Evolutionary conservation across 1,139 yeast genomes (phyloP).

Genomic region (Yamadazyma conglobata): DNA sequence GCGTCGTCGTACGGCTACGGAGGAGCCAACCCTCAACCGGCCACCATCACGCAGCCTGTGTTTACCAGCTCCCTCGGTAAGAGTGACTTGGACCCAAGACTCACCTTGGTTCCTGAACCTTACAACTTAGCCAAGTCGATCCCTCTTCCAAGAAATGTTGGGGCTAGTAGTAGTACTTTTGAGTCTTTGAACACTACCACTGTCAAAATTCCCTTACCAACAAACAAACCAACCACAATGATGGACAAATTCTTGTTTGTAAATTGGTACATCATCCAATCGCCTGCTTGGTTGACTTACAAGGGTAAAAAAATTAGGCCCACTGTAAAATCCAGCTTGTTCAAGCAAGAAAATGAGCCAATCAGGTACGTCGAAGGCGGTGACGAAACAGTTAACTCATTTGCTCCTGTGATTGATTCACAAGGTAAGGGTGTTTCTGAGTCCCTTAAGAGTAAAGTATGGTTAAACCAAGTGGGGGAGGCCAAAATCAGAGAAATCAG

Average conservation of each 20-base stretch:
- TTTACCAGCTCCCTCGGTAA: constrained; percentile 65
- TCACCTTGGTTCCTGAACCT: constrained; percentile 56
- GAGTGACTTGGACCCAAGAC: constrained; percentile 66
- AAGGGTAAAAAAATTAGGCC: constrained; percentile 30
- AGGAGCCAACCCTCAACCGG: constrained; percentile 20
- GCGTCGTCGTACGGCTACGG: constrained; percentile 20
- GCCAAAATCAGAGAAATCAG: constrained; percentile 43
- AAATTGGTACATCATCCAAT: constrained; percentile 77
- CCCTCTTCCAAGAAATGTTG: constrained; percentile 40
- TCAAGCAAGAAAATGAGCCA: constrained; percentile 17
- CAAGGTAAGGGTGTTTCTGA: constrained; percentile 63
- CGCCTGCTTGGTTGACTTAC: constrained; percentile 77
- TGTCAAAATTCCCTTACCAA: constrained; percentile 52
- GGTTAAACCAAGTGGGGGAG: constrained; percentile 76
- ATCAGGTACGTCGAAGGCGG: constrained; percentile 15
- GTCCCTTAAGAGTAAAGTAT: constrained; percentile 61
- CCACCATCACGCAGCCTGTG: constrained; percentile 50
- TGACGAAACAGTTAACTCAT: constrained; percentile 58
- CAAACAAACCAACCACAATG: constrained; percentile 62
- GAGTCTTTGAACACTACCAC: constrained; percentile 50
- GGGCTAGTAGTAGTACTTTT: constrained; percentile 32
- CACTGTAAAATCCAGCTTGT: constrained; percentile 21
- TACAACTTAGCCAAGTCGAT: constrained; percentile 56
- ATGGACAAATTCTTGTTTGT: constrained; percentile 78
- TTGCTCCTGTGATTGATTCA: constrained; percentile 80